phyloP scores from a whole-genome alignment of 164 flowering plant genomes.

The Cinnamomum micranthum region DNA sequence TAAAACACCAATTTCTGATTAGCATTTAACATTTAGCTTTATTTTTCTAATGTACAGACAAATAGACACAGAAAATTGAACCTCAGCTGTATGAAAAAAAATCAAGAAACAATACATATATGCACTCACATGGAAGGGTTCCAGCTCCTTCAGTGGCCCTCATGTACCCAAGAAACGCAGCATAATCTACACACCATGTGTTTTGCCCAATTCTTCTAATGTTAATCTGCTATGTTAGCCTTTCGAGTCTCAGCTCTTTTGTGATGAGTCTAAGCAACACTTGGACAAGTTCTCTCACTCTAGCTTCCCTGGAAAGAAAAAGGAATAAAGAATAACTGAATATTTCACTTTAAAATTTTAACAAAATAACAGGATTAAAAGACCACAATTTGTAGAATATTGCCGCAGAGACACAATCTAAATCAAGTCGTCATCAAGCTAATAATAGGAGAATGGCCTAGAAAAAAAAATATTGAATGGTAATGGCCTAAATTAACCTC shows the following conservation, averaged over 20 bases:
- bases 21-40: too few relatives aligned
- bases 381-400: too few relatives aligned
- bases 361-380: too few relatives aligned
- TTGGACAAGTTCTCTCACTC: conserved; percentile 77
- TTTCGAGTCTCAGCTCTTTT: conserved; percentile 57
- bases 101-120: neutral
- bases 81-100: neutral
- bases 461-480: too few relatives aligned
- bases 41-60: neutral
- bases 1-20: too few relatives aligned
- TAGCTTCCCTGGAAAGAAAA: conserved; percentile 53
- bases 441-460: too few relatives aligned
- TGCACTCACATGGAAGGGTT: neutral
- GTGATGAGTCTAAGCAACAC: conserved; percentile 58
- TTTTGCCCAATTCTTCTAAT: neutral
- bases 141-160: neutral
- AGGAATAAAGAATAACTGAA: neutral
- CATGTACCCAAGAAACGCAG: neutral
- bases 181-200: neutral
- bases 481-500: too few relatives aligned
- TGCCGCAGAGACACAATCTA: too few relatives aligned
- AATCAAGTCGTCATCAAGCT: too few relatives aligned
- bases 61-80: neutral
- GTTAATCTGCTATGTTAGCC: conserved; percentile 21
- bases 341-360: neutral